These are phyloP conservation scores for Petrea volubilis DNA, from an alignment of 257 asterid genomes.

Conservation along the genomic window DNA sequence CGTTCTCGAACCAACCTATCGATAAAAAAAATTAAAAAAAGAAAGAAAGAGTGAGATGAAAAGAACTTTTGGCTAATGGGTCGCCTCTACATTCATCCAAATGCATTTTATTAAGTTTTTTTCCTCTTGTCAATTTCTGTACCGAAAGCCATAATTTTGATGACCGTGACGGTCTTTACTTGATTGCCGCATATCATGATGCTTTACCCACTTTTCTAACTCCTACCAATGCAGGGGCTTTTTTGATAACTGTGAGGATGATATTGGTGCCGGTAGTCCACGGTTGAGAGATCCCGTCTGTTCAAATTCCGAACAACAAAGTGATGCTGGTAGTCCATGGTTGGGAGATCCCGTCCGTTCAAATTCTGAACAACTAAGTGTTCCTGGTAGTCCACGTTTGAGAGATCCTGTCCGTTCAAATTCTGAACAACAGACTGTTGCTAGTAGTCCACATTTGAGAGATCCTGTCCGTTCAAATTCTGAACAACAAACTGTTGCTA, in stretches of 20 bases:
- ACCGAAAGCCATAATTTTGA: background rate
- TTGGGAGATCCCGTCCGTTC: constrained; percentile 54
- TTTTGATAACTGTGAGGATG: constrained; percentile 84
- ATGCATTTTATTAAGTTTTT: background rate
- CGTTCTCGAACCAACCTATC: constrained; percentile 1
- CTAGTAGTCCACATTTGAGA: constrained; percentile 65
- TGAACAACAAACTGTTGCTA: constrained; percentile 48
- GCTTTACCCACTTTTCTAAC: background rate
- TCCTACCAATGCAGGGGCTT: constrained; percentile 62
- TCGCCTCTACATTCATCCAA: background rate
- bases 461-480: constrained; percentile 52
- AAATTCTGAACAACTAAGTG: constrained; percentile 49
- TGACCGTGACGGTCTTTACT: constrained; percentile 9
- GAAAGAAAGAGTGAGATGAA: too few relatives aligned
- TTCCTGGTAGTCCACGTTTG: constrained; percentile 63
- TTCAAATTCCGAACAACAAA: constrained; percentile 53
- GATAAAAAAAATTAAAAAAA: background rate
- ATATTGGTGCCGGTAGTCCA: constrained; percentile 61
- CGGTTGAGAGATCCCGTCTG: constrained; percentile 51
- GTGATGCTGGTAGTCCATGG: constrained; percentile 59
- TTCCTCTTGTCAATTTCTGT: constrained; percentile 1
- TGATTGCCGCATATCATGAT: background rate
- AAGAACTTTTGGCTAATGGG: background rate
- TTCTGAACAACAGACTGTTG: constrained; percentile 47
- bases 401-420: constrained; percentile 56